phyloP scores from a whole-genome alignment of 108 stramenopile genomes.

The Pelagomonas calceolata region DNA sequence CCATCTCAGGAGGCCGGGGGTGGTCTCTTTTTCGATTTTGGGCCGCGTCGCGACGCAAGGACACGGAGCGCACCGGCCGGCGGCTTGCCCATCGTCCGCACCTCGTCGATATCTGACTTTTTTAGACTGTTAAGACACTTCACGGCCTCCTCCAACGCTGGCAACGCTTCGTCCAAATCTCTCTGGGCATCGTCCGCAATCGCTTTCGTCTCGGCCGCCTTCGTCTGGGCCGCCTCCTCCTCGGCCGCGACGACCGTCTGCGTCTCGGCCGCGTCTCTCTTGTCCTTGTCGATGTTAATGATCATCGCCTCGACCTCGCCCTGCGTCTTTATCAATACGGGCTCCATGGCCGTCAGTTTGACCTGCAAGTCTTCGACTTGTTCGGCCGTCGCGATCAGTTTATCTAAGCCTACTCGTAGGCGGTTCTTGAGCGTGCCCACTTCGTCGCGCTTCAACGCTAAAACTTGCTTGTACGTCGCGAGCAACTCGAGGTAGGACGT shows the following conservation, averaged over 20 bases:
- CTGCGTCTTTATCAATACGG: conserved; percentile 42
- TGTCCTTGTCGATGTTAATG: conserved; percentile 35
- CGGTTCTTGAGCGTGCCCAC: conserved; percentile 30
- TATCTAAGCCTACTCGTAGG: conserved; percentile 37
- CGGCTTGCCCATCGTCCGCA: conserved; percentile 51
- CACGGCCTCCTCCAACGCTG: conserved; percentile 41
- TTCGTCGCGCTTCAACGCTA: conserved; percentile 29
- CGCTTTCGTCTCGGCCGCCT: conserved; percentile 32
- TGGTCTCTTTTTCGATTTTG: too few relatives aligned
- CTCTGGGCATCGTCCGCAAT: conserved; percentile 37
- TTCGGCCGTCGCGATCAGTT: conserved; percentile 41
- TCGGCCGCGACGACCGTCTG: conserved; percentile 41
- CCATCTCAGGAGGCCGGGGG: too few relatives aligned
- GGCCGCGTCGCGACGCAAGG: too few relatives aligned
- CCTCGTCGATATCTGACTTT: conserved; percentile 43
- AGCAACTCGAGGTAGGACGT: conserved; percentile 48
- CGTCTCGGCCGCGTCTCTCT: conserved; percentile 36
- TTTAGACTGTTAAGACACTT: conserved; percentile 37
- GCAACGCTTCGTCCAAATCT: conserved; percentile 51
- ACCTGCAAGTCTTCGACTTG: conserved; percentile 46
- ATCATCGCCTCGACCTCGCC: conserved; percentile 41
- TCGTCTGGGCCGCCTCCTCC: conserved; percentile 30
- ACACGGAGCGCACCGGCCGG: too few relatives aligned
- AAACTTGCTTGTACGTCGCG: conserved; percentile 38
- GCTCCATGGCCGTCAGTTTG: conserved; percentile 44